phyloP scores from a whole-genome alignment of 495 filamentous ascomycete species.

The Neurospora terricola region DNA sequence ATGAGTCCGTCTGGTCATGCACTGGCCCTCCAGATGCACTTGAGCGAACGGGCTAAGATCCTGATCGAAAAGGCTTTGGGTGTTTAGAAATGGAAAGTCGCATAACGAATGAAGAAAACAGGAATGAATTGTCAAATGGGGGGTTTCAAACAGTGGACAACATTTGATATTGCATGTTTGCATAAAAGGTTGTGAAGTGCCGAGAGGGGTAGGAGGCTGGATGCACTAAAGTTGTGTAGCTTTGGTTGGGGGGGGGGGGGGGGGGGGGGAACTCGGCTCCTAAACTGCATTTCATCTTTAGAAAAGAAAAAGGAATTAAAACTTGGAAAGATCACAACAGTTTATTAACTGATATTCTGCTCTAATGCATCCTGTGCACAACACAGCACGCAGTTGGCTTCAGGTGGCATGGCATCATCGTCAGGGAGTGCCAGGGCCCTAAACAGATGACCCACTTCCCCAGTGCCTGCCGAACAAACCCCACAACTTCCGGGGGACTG shows the following conservation, averaged over 20 bases:
- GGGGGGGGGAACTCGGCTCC: too few relatives aligned
- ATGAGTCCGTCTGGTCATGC: constrained; percentile 59
- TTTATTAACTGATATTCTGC: not conserved
- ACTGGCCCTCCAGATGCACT: constrained; percentile 54
- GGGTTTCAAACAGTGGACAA: not conserved
- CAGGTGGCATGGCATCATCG: not conserved
- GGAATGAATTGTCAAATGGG: not conserved
- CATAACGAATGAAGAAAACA: not conserved
- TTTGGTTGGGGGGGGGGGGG: too few relatives aligned
- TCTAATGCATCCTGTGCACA: not conserved
- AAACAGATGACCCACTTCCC: not conserved
- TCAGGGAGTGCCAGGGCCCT: not conserved
- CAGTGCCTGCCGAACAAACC: not conserved
- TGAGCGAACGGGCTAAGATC: constrained; percentile 47
- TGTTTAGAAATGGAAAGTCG: not conserved
- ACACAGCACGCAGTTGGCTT: not conserved
- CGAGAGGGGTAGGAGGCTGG: not conserved
- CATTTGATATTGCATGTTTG: not conserved
- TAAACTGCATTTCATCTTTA: not conserved
- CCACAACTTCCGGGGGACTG: not conserved
- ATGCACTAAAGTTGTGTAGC: too few relatives aligned
- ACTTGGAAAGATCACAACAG: not conserved
- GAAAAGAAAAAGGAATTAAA: not conserved
- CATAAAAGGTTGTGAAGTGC: not conserved
- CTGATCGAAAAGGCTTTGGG: constrained; percentile 56